Evolutionary conservation across 192 early-diverging fungal genomes (phyloP), one percentile per base, ranked within the genome.

Genomic region (Linnemannia elongata): DNA sequence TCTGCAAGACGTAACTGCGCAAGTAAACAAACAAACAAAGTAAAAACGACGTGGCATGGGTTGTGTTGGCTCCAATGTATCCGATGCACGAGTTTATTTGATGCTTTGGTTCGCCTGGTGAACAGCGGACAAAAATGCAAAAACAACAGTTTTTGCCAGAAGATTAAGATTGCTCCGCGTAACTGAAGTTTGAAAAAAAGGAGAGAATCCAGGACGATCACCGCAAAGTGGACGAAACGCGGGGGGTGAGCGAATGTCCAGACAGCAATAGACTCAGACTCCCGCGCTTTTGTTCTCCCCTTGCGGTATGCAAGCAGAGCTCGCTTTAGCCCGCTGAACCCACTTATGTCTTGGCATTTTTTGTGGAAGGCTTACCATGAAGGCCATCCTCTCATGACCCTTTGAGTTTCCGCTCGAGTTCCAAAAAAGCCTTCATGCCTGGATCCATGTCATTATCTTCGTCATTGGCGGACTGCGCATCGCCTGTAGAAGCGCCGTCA

Each of bases 401-500:
- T 45, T 88, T 84, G 33, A 92, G 70, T 75, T 86, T 89, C 27
- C 88, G 78, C 55, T 92, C 91, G 47, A 92, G 82, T 17, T 84
- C 91, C 57, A 92, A 75, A 42, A 92, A 91, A 4, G 91, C 91
- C 73, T 91, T 91, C 83, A 92, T 89, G 27, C 89, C 76, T n/a
- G 91, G 90, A 69, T 92, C 89, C 80, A 92, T 88, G 44, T 91
- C 89, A 33, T 88, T 78, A 1, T 86, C 82, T 22, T 71, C 84
- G 27, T 88, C 83, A n/a, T 77, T 30, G 6, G 38, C 24, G 30
- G 60, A 66, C 30, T 33, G 60, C 60, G 60, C 30, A 66, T 12
- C 18, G 18, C 36, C 54, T 75, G 13, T 5, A 57, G 22, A 22
- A 63, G 78, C 74, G 9, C 0, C 20, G 30, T 36, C 49, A 6